These are phyloP conservation scores for Salix viminalis DNA, from an alignment of 345 rosid genomes.

Conservation along the genomic window DNA sequence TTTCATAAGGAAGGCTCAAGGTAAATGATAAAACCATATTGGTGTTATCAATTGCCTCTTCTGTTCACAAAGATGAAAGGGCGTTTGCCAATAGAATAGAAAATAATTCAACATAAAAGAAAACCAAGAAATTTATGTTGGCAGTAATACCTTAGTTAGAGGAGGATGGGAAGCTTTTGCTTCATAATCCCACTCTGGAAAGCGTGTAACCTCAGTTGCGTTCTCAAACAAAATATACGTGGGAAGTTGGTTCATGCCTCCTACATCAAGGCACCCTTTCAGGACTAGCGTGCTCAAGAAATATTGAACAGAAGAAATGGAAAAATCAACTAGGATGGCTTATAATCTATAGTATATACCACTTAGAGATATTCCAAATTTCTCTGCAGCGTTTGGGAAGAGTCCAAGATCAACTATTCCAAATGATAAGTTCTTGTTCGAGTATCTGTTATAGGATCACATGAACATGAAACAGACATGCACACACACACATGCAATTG, in stretches of 20 bases:
- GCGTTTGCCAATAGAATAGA: too few species aligned
- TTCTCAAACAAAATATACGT: constrained; percentile 76
- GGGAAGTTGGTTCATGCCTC: constrained; percentile 76
- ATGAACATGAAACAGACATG: not conserved
- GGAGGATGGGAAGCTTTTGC: constrained; percentile 49
- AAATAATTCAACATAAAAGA: not conserved
- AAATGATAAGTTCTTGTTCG: constrained; percentile 72
- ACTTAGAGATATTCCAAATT: constrained; percentile 80
- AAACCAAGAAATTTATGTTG: not conserved
- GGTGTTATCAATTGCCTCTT: not conserved
- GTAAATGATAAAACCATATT: not conserved
- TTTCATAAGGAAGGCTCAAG: not conserved
- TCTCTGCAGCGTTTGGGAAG: constrained; percentile 81
- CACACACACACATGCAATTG: not conserved
- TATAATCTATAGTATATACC: constrained; percentile 29
- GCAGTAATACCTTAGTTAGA: constrained; percentile 54
- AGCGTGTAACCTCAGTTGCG: constrained; percentile 67
- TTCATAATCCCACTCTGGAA: constrained; percentile 70
- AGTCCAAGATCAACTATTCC: constrained; percentile 89
- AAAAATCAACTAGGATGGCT: not conserved
- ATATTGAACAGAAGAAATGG: constrained; percentile 3
- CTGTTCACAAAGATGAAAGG: not conserved
- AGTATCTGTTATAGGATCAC: constrained; percentile 48
- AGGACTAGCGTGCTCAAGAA: not conserved
- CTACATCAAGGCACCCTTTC: constrained; percentile 30